These are phyloP conservation scores for Colletotrichum sojae DNA, from an alignment of 2,329 filamentous ascomycete species.

Conservation along the genomic window DNA sequence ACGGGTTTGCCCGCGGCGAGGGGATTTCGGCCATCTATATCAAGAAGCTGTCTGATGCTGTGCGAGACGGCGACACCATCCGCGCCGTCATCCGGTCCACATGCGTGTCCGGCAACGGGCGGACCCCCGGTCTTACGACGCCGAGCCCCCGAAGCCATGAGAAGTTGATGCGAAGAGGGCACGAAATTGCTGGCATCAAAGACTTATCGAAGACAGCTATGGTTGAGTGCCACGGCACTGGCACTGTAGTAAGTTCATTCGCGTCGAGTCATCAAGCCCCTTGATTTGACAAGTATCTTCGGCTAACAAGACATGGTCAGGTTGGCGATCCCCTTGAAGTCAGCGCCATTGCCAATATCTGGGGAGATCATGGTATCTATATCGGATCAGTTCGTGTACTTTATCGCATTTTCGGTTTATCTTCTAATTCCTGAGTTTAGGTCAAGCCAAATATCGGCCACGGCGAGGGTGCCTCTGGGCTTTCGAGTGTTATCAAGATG, in stretches of 20 bases:
- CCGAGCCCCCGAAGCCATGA: constrained; percentile 54
- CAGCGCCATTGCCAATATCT: constrained; percentile 49
- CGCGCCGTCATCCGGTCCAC: constrained; percentile 56
- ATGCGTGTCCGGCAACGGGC: constrained; percentile 58
- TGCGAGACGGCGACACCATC: constrained; percentile 62
- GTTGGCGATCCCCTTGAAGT: constrained; percentile 66
- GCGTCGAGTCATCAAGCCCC: background rate
- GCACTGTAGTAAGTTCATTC: constrained; percentile 55
- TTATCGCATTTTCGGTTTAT: background rate
- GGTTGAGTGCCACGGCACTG: constrained; percentile 58
- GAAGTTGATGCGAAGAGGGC: constrained; percentile 53
- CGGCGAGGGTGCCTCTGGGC: constrained; percentile 58
- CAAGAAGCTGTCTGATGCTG: constrained; percentile 61
- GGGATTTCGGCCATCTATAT: constrained; percentile 60
- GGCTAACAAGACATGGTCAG: background rate
- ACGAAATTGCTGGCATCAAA: constrained; percentile 48
- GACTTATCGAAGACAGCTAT: constrained; percentile 48
- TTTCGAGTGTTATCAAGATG: constrained; percentile 60
- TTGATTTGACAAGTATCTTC: background rate
- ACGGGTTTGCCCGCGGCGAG: constrained; percentile 67
- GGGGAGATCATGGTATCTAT: constrained; percentile 45
- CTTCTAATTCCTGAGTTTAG: background rate
- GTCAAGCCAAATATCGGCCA: constrained; percentile 61
- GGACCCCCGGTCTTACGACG: constrained; percentile 54
- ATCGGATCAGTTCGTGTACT: constrained; percentile 45